Base-by-base conservation (phyloP, 306 rosid species). In the Alnus rubra region DNA sequence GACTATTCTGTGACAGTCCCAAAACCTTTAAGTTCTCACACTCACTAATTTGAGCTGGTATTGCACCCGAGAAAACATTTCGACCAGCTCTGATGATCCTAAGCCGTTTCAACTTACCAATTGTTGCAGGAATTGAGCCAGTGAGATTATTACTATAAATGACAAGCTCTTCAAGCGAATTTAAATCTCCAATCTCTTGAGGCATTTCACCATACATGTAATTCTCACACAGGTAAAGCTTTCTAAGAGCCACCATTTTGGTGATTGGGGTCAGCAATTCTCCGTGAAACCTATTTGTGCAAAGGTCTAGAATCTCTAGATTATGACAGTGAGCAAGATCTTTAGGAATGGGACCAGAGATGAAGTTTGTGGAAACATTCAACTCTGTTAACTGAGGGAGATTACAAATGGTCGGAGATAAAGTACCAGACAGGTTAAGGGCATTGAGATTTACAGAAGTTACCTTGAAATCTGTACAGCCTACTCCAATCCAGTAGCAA, bases 281-380 rank as follows among this genome's bases (percentile, higher is more conserved):
- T 23, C 88, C 94, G 69, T 89, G 92, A 73, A 89, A 84, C 88
- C 94, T 87, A 85, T 92, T 92, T 48, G 97, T 92, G 81, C 94
- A 89, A 60, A 92, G 87, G 89, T 92, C 97, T 74, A 92, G 76
- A 63, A 85, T 73, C 87, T 87, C 88, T 30, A 92, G 84, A 70
- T 86, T 84, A 82, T 45, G 80, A 67, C 97, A 92, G 28, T 77
- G 44, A 74, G 69, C 86, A 78, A 91, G 79, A 76, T 63, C 87
- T 8, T 72, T 76, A 74, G 89, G 88, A 85, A 92, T 80, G 7
- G 88, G 83, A 51, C 92, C 97, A 62, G 86, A 89, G 69, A 92
- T 39, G 82, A 88, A 85, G 72, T 92, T 92, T 60, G 76, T 88
- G 49, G 97, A 89, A 51, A 88, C 58, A 73, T 92, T 92, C 74